Evolutionary conservation across 2,329 filamentous ascomycete species (phyloP), one percentile per base, ranked within the genome.

Genomic region (Fusarium algeriense): DNA sequence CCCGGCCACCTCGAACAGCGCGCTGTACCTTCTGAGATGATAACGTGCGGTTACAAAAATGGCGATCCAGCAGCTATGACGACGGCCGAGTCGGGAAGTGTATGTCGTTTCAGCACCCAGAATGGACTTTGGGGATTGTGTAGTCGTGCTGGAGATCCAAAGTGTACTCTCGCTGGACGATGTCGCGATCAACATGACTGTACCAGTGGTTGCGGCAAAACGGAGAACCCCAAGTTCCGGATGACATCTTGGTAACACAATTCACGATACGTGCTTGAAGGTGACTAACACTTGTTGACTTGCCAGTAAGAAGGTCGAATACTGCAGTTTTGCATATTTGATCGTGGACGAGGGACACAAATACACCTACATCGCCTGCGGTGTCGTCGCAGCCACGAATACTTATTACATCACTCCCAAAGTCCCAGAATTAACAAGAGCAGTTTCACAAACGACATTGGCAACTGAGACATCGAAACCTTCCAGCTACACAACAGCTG

Each of bases 71-170:
- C 68, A 7, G 52, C 63, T 10, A 59, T 69, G 2, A 74, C 79
- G 12, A 79, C 77, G 0, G 80, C 80, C 5, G 65, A 77, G 15
- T 34, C 65, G 0, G 81, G 80, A 0, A 81, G 71, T 48, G 74
- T 80, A 60, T 83, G 79, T 60, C 78, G 78, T 6, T 70, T 82
- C 6, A 80, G 81, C 48, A 75, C 76, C 3, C 32, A 64, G 19
- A 73, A 79, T 48, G 78, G 75, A 0, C 67, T 83, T 7, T 83
- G 79, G 80, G 80, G 78, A 0, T 80, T 82, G 68, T 83, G 80
- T 55, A 78, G 81, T 58, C 34, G 55, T 26, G 9, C 20, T 1
- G 35, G 34, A 1, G 61, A 48, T 12, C 28, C 46, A 5, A 38
- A 17, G 10, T 84, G 81, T 23, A 80, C 79, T 1, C 63, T 84